Base-by-base conservation (phyloP, 257 asterid genomes). In the Forsythia viridissima region DNA sequence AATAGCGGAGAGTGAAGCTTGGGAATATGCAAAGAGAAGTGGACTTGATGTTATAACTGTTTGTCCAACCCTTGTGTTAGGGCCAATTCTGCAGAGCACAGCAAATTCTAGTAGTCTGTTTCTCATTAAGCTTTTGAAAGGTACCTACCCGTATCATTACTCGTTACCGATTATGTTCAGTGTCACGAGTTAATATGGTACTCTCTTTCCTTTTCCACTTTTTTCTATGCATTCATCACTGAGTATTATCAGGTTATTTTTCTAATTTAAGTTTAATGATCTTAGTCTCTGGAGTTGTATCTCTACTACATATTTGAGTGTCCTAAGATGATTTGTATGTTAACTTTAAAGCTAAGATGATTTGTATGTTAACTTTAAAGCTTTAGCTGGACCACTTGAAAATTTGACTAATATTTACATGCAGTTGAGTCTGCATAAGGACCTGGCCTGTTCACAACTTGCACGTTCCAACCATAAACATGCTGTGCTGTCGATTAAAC, bases 1-100 rank as follows among this genome's bases (percentile, higher is more conserved):
- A 1, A 87, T 84, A 40, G 96, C 98, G 0, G 98, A 94, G 81
- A 83, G 82, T 24, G 90, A 81, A 86, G 97, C 94, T 36, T 87
- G 76, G 81, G 88, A 91, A 73, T 92, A 87, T 80, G 91, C 94
- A 18, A 90, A 87, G 79, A 43, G 77, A 80, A 82, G 8, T 20
- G 92, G 92, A 66, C 93, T 92, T 3, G 82, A 89, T 46, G 55
- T 94, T n/a, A 77, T 92, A 71, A 85, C 97, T 8, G 77, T 91
- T 21, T 85, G 87, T 39, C 98, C 98, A 24, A 6, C 86, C 43
- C 85, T 78, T 69, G 93, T 94, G 13, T 13, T 84, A 8, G 98
- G 98, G 16, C 98, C 98, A 6, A 76, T 93, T 88, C 89, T 91
- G 77, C 98, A 88, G 82, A 86, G 16, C 20, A 72, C 85, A 61